phyloP scores from a whole-genome alignment of 108 stramenopile species.

The Nannochloropsis granulata region DNA sequence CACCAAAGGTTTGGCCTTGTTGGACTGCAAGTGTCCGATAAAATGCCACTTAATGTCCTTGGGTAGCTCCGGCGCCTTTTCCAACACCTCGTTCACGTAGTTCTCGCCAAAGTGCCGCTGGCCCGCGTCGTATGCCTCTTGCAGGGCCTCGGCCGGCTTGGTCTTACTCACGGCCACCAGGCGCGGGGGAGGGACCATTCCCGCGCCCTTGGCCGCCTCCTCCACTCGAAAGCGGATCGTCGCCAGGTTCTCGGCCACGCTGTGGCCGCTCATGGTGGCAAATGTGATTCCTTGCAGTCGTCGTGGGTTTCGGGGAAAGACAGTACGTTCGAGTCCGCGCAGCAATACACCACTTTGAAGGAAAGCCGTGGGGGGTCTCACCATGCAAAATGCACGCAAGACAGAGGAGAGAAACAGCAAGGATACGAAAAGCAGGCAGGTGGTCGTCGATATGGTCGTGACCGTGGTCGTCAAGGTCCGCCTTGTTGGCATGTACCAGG shows the following conservation, averaged over 20 bases:
- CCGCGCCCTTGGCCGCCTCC: background rate
- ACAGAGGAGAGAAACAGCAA: too few species aligned
- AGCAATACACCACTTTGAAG: too few species aligned
- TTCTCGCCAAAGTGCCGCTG: slow-evolving; percentile 94
- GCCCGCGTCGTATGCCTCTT: slow-evolving; percentile 69
- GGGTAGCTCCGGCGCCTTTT: slow-evolving; percentile 67
- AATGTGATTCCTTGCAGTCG: background rate
- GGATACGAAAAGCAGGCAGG: too few species aligned
- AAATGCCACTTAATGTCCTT: slow-evolving; percentile 76
- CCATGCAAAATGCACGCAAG: too few species aligned
- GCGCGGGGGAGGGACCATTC: slow-evolving; percentile 1
- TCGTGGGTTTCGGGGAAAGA: too few species aligned
- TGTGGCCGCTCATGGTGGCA: background rate
- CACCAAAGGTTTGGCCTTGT: slow-evolving; percentile 74
- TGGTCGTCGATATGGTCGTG: too few species aligned
- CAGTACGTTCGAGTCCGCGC: too few species aligned
- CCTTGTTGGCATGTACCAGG: too few species aligned
- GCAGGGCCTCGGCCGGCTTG: slow-evolving; percentile 64
- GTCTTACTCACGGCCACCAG: slow-evolving; percentile 79
- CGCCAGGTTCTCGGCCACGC: background rate
- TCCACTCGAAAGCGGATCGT: background rate
- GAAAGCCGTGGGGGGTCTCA: too few species aligned
- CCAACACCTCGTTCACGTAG: slow-evolving; percentile 86
- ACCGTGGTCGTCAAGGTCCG: too few species aligned
- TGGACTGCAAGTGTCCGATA: slow-evolving; percentile 89